phyloP scores from a whole-genome alignment of 768 basidiomycete genomes.

The Serendipita vermifera region DNA sequence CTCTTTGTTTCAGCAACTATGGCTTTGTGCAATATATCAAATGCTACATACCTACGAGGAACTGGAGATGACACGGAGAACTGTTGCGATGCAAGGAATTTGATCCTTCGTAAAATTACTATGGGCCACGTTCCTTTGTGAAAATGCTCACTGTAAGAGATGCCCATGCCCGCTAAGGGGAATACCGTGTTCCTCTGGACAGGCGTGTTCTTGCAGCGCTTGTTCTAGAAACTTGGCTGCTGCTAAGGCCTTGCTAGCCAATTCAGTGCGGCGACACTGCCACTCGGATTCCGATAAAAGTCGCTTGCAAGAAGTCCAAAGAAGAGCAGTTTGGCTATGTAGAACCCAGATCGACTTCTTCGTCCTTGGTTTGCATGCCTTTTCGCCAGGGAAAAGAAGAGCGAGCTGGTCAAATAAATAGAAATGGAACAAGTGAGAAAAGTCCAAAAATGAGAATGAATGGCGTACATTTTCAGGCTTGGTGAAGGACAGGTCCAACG shows the following conservation, averaged over 20 bases:
- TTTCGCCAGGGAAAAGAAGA: neutral
- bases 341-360: slow-evolving; percentile 5
- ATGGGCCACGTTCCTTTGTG: neutral
- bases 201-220: neutral
- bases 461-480: neutral
- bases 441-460: neutral
- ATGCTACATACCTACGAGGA: neutral
- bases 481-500: neutral
- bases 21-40: neutral
- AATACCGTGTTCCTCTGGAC: neutral
- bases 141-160: neutral
- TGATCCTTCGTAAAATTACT: neutral
- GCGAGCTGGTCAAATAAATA: neutral
- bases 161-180: neutral
- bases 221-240: neutral
- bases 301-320: neutral
- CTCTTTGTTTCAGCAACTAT: too few relatives aligned
- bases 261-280: neutral
- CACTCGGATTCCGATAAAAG: neutral
- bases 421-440: too few relatives aligned
- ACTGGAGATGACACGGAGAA: neutral
- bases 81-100: neutral
- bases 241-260: neutral
- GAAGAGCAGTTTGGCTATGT: neutral
- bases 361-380: neutral